Conservation (phyloP, 2,329 filamentous ascomycete genomes). For the Nemania serpens region DNA sequence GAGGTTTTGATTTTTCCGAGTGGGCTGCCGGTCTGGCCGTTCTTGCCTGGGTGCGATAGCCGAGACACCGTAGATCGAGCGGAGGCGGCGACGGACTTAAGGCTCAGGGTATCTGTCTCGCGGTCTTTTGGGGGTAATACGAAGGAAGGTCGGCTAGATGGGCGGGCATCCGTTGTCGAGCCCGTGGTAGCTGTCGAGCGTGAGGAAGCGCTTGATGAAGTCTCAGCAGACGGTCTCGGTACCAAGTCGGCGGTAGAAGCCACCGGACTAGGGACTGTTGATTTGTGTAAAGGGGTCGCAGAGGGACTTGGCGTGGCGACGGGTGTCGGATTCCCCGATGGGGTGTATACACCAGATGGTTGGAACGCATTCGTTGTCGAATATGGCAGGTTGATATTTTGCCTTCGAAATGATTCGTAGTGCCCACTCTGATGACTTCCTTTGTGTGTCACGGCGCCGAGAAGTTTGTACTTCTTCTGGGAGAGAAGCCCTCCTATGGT, state of each 20-base stretch:
- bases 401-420: conserved; percentile 93
- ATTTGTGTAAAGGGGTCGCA: conserved; percentile 50
- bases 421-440: conserved; percentile 95
- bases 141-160: conserved; percentile 27
- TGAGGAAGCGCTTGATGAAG: conserved; percentile 46
- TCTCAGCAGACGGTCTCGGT: conserved; percentile 45
- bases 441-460: conserved; percentile 90
- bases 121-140: conserved; percentile 43
- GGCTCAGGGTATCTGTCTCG: conserved; percentile 56
- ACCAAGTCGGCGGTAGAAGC: conserved; percentile 55
- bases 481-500: conserved; percentile 79
- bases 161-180: conserved; percentile 23
- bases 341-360: conserved; percentile 73
- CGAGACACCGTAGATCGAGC: conserved; percentile 59
- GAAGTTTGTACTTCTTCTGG: conserved; percentile 79
- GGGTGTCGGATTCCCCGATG: conserved; percentile 56
- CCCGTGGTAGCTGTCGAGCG: conserved; percentile 32
- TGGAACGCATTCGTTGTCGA: conserved; percentile 83
- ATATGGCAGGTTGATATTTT: conserved; percentile 78
- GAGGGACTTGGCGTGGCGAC: conserved; percentile 48
- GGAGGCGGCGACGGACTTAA: conserved; percentile 62
- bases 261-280: conserved; percentile 47
- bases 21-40: conserved; percentile 40
- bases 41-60: conserved; percentile 48
- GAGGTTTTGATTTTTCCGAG: conserved; percentile 30